Evolutionary conservation across 192 early-diverging fungal species (phyloP).

Genomic region (Paraglomus occultum): DNA sequence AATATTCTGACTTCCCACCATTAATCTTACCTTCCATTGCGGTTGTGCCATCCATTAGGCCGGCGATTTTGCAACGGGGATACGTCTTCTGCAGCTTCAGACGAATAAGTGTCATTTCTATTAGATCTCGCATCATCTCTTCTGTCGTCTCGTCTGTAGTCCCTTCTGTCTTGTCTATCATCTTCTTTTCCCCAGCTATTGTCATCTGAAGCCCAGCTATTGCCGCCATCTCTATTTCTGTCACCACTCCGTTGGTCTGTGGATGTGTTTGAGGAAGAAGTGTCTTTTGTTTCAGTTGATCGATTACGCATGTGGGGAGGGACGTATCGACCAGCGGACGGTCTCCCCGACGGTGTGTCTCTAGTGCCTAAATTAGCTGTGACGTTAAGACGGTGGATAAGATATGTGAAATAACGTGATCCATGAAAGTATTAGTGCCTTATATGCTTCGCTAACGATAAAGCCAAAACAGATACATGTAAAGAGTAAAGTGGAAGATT

Average conservation of each 20-base stretch:
- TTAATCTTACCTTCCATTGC: conserved; percentile 24
- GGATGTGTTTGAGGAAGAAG: background rate
- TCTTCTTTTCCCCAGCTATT: no score
- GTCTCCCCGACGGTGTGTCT: conserved; percentile 37
- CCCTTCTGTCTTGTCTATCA: no score
- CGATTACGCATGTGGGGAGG: conserved; percentile 66
- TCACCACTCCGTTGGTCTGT: background rate
- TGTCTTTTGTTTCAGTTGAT: conserved; percentile 14
- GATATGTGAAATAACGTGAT: background rate
- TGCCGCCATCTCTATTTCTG: background rate
- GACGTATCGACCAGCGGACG: conserved; percentile 53
- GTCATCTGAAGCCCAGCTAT: background rate
- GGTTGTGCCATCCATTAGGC: conserved; percentile 16
- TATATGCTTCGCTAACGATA: no score
- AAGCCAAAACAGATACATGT: background rate
- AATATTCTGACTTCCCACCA: background rate
- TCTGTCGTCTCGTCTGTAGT: no score
- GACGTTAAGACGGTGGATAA: background rate
- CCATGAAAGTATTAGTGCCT: no score
- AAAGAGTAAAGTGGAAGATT: background rate
- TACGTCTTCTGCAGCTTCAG: conserved; percentile 7
- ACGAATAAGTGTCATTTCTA: no score
- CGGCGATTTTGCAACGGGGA: conserved; percentile 27
- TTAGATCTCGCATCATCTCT: no score
- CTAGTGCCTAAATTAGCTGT: conserved; percentile 62